Conservation (phyloP, 768 basidiomycete species). For the Coprinopsis cinerea region DNA sequence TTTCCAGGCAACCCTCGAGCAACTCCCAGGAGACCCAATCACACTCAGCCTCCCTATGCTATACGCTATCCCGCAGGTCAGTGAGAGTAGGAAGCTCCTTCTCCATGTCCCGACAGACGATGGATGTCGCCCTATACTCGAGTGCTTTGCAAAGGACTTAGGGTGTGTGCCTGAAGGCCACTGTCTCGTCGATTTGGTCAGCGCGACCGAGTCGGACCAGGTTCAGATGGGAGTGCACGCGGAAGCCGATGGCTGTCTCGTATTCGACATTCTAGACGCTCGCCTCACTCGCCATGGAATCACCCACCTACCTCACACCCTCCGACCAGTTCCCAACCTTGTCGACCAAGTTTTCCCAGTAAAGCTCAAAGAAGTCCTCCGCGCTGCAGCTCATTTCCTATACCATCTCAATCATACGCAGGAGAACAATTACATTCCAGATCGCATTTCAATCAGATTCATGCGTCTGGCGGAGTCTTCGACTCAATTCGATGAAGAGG, state of each 20-base stretch:
- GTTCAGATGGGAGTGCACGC: no score
- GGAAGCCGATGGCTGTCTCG: neutral
- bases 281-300: neutral
- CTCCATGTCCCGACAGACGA: no score
- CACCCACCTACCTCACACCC: neutral
- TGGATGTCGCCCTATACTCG: no score
- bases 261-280: neutral
- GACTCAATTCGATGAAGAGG: slow-evolving; percentile 14
- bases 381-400: slow-evolving; percentile 19
- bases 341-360: neutral
- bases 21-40: no score
- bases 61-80: no score
- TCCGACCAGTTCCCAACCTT: neutral
- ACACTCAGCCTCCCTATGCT: no score
- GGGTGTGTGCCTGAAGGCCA: no score
- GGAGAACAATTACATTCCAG: slow-evolving; percentile 11
- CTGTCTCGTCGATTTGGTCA: no score
- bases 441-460: slow-evolving; percentile 24
- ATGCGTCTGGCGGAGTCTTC: slow-evolving; percentile 14
- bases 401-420: slow-evolving; percentile 23
- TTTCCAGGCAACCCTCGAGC: no score
- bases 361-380: slow-evolving; percentile 11
- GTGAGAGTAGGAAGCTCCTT: no score
- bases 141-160: no score
- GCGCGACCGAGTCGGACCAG: no score